Evolutionary conservation across 345 rosid genomes (phyloP).

Genomic region (Eucalyptus pauciflora): DNA sequence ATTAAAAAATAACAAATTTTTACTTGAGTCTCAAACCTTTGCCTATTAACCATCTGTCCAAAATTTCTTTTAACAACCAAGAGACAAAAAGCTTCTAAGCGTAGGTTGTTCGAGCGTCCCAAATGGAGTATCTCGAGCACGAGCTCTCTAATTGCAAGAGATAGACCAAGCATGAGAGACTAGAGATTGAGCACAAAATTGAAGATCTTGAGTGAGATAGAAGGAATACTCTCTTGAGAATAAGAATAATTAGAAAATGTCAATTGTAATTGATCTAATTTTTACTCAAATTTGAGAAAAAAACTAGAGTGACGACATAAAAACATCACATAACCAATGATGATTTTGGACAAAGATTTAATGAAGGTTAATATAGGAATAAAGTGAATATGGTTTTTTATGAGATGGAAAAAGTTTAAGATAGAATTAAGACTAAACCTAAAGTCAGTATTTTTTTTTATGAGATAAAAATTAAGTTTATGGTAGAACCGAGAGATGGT

Average conservation of each 20-base stretch:
- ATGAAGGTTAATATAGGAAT: neutral
- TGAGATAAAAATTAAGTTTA: neutral
- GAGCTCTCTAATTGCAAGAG: neutral
- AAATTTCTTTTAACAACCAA: neutral
- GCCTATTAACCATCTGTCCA: neutral
- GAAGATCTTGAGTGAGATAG: too few relatives aligned
- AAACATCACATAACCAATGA: too few relatives aligned
- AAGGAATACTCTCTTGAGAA: neutral
- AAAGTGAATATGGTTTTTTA: too few relatives aligned
- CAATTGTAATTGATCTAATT: neutral
- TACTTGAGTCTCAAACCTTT: neutral
- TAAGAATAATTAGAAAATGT: neutral
- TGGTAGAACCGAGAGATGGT: neutral
- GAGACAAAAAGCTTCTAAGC: neutral
- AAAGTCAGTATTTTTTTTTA: too few relatives aligned
- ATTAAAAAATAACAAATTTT: too few relatives aligned
- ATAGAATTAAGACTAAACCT: neutral
- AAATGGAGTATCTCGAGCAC: rapidly evolving
- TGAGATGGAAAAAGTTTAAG: too few relatives aligned
- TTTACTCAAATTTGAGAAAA: too few relatives aligned
- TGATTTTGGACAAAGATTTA: neutral
- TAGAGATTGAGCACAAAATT: neutral
- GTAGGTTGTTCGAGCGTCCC: neutral
- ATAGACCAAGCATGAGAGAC: neutral
- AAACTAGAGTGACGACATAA: neutral